A percentile compares a stretch with the other conserved stretches of the same genome.
Evolutionary conservation across 345 rosid species (phyloP).

Genomic region (Brassica juncea): DNA sequence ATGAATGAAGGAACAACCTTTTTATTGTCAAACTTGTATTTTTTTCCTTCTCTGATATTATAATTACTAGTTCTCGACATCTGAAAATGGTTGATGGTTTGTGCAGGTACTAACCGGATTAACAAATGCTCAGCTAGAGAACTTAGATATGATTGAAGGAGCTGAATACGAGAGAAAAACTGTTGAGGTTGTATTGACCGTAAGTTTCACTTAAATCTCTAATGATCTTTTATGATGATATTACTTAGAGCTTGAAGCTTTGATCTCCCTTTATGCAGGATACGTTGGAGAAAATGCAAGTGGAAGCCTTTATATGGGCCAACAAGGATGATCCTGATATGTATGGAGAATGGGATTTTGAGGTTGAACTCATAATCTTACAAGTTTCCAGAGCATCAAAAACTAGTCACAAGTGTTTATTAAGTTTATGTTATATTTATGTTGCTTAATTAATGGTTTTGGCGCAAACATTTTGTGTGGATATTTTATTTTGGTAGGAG

Average conservation of each 20-base stretch:
- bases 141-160: slow-evolving; percentile 75
- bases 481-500: slow-evolving; percentile 47
- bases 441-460: neutral
- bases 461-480: neutral
- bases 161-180: slow-evolving; percentile 61
- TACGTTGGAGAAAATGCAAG: slow-evolving; percentile 47
- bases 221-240: neutral
- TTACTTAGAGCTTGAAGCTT: neutral
- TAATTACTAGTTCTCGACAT: neutral
- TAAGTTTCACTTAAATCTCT: slow-evolving; percentile 32
- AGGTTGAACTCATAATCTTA: slow-evolving; percentile 48
- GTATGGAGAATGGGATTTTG: slow-evolving; percentile 88
- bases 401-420: neutral
- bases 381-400: neutral
- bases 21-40: neutral
- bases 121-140: slow-evolving; percentile 58
- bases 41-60: neutral
- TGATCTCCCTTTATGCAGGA: slow-evolving; percentile 48
- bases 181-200: slow-evolving; percentile 63
- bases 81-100: neutral
- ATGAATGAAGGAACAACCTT: neutral
- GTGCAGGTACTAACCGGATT: slow-evolving; percentile 69
- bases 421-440: neutral
- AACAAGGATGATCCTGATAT: slow-evolving; percentile 65
- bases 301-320: slow-evolving; percentile 62